Percentiles rank a stretch among this genome's conserved stretches.
These are phyloP conservation scores for Haematococcus lacustris DNA, from an alignment of 139 green algal genomes.

Conservation along the genomic window DNA sequence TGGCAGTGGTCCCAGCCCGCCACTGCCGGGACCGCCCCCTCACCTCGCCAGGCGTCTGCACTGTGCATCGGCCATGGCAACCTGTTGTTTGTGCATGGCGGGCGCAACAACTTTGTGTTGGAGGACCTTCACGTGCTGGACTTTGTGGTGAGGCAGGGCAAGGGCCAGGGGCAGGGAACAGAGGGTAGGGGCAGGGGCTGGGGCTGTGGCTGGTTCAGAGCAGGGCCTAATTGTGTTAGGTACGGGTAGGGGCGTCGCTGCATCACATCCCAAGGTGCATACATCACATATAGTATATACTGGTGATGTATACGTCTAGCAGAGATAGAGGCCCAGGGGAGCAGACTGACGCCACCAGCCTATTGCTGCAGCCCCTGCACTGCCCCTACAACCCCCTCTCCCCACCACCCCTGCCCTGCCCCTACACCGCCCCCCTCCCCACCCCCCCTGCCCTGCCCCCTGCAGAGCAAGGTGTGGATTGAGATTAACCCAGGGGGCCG, in stretches of 20 bases:
- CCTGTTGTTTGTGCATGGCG: constrained; percentile 66
- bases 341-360: too few species aligned
- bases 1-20: constrained; percentile 63
- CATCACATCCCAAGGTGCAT: too few species aligned
- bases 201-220: too few species aligned
- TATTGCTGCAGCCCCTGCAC: too few species aligned
- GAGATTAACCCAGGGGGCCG: constrained; percentile 35
- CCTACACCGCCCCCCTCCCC: neutral
- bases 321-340: too few species aligned
- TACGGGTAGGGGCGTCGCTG: too few species aligned
- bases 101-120: constrained; percentile 78
- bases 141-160: constrained; percentile 29
- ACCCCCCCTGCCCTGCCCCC: neutral
- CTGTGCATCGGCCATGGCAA: constrained; percentile 47
- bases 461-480: constrained; percentile 47
- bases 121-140: constrained; percentile 75
- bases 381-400: too few species aligned
- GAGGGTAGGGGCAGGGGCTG: too few species aligned
- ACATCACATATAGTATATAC: too few species aligned
- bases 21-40: constrained; percentile 58
- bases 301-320: too few species aligned
- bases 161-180: neutral
- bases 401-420: too few species aligned
- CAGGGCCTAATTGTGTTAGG: too few species aligned
- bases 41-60: constrained; percentile 60